phyloP scores from a whole-genome alignment of 164 flowering plant species.

The Protea cynaroides region DNA sequence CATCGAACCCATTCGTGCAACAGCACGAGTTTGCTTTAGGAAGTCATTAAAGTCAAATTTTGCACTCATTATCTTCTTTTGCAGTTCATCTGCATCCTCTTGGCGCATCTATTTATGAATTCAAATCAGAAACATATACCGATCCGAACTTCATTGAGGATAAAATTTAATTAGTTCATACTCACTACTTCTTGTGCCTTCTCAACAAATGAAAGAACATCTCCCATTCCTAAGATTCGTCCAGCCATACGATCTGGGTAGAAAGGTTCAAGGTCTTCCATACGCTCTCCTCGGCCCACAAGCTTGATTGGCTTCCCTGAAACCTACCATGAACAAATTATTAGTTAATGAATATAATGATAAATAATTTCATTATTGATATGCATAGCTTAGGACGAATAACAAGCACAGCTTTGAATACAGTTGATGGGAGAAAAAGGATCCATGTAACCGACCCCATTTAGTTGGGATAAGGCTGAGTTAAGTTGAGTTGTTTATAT shows the following conservation, averaged over 20 bases:
- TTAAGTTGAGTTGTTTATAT: too few relatives aligned
- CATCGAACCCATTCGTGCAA: conserved; percentile 97
- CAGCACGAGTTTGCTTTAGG: conserved; percentile 91
- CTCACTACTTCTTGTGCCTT: conserved; percentile 99
- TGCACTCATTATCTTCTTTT: conserved; percentile 95
- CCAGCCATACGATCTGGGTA: conserved; percentile 99
- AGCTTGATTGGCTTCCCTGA: conserved; percentile 98
- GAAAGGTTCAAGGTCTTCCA: conserved; percentile 98
- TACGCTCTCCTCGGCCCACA: conserved; percentile 95
- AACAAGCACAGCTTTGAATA: too few relatives aligned
- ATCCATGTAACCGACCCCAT: too few relatives aligned
- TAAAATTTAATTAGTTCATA: conserved; percentile 11
- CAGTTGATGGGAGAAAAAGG: too few relatives aligned
- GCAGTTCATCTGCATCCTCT: conserved; percentile 97
- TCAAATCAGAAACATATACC: conserved; percentile 5
- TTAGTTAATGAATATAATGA: not conserved
- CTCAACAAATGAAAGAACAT: conserved; percentile 95
- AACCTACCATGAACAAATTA: conserved; percentile 43
- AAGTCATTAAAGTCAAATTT: conserved; percentile 97
- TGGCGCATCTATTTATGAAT: conserved; percentile 64
- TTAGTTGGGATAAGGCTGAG: too few relatives aligned
- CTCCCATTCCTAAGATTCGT: conserved; percentile 97
- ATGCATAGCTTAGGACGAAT: too few relatives aligned
- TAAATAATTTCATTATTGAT: too few relatives aligned
- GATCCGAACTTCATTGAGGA: not conserved